These are phyloP conservation scores for Eudorina sp. DNA, from an alignment of 139 green algal species.

Conservation along the genomic window DNA sequence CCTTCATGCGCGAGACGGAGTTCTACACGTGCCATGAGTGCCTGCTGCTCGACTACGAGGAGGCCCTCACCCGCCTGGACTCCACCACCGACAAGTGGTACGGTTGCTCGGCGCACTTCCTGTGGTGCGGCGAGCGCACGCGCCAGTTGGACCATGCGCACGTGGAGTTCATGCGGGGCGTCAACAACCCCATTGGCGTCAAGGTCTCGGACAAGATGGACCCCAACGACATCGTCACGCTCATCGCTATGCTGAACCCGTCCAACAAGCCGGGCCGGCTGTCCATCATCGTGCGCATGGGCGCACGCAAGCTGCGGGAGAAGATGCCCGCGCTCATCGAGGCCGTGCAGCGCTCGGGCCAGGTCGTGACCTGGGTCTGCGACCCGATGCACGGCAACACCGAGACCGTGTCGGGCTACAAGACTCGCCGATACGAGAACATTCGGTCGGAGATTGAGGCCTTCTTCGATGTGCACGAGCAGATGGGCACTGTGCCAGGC, in stretches of 20 bases:
- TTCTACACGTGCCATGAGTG: conserved; percentile 95
- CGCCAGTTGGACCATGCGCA: conserved; percentile 97
- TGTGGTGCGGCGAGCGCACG: conserved; percentile 99
- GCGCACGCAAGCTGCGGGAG: conserved; percentile 88
- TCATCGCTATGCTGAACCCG: conserved; percentile 95
- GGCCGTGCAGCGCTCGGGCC: conserved; percentile 57
- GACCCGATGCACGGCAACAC: conserved; percentile 99
- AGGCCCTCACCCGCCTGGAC: conserved; percentile 90
- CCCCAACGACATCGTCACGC: conserved; percentile 89
- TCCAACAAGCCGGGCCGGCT: conserved; percentile 95
- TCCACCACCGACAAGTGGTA: conserved; percentile 80
- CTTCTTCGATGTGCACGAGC: conserved; percentile 94
- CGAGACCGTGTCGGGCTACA: conserved; percentile 92
- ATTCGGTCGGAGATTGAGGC: conserved; percentile 83
- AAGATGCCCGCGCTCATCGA: conserved; percentile 84
- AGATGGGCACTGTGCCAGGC: conserved; percentile 70
- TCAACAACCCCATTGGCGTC: conserved; percentile 96
- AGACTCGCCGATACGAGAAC: conserved; percentile 97
- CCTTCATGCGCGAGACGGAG: conserved; percentile 94
- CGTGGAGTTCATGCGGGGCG: conserved; percentile 96
- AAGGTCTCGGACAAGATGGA: conserved; percentile 96
- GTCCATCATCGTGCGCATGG: conserved; percentile 97
- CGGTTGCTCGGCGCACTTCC: conserved; percentile 96
- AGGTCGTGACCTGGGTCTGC: conserved; percentile 96
- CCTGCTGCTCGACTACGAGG: conserved; percentile 98